Percentiles rank a stretch among this genome's conserved stretches.
Conservation (phyloP, 2,329 filamentous ascomycete species). For the Microcera coccophila region DNA sequence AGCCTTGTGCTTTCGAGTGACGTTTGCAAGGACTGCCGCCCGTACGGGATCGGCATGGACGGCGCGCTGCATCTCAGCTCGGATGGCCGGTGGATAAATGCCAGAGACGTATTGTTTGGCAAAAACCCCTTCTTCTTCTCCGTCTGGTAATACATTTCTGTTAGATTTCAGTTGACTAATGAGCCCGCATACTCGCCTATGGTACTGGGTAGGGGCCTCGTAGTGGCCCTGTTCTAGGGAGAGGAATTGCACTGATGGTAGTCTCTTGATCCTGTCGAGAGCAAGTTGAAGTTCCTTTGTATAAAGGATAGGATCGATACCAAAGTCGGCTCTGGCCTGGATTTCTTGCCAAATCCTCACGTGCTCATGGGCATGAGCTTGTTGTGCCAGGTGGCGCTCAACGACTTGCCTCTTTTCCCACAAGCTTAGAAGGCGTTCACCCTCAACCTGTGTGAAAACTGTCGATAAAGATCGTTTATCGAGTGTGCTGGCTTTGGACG, state of each 20-base stretch:
- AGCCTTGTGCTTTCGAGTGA: constrained; percentile 50
- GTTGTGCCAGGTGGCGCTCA: constrained; percentile 14
- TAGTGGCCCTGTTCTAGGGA: constrained; percentile 51
- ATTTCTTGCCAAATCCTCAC: constrained; percentile 46
- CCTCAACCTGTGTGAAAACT: constrained; percentile 52
- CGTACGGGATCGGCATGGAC: constrained; percentile 9
- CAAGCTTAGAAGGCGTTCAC: constrained; percentile 48
- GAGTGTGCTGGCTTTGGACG: constrained; percentile 20
- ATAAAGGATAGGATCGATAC: constrained; percentile 46
- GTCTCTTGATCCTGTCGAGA: constrained; percentile 47
- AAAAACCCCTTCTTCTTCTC: constrained; percentile 21
- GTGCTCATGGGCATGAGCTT: constrained; percentile 30
- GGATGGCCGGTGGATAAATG: constrained; percentile 45
- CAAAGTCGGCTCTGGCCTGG: constrained; percentile 38
- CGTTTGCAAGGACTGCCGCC: constrained; percentile 35
- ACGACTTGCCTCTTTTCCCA: constrained; percentile 26
- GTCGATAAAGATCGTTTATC: constrained; percentile 50
- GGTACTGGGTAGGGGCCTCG: constrained; percentile 51
- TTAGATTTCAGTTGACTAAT: constrained; percentile 35
- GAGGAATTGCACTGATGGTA: constrained; percentile 51
- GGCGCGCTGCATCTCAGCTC: constrained; percentile 35
- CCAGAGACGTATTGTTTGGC: constrained; percentile 50
- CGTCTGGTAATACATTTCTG: too few species aligned
- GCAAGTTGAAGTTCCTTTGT: constrained; percentile 50
- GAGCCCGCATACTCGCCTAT: constrained; percentile 36